These are phyloP conservation scores for Penicillium steckii DNA, from an alignment of 495 filamentous ascomycete genomes.

Conservation along the genomic window DNA sequence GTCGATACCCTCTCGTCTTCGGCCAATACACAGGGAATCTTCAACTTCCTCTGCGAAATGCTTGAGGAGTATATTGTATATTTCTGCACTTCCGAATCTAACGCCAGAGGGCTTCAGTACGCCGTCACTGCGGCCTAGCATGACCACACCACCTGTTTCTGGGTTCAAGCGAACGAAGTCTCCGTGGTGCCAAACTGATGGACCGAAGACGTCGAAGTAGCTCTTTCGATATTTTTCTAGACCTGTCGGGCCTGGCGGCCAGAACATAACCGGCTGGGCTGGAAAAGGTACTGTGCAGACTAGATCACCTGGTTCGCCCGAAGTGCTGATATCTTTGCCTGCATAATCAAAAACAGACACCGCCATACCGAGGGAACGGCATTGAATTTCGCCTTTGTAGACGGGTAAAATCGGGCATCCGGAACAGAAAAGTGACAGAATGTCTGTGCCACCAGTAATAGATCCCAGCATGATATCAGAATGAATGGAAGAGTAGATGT, in stretches of 20 bases:
- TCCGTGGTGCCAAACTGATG: slow-evolving; percentile 85
- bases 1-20: slow-evolving; percentile 65
- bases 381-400: slow-evolving; percentile 85
- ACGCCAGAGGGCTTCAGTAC: slow-evolving; percentile 88
- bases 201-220: slow-evolving; percentile 82
- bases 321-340: slow-evolving; percentile 44
- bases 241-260: slow-evolving; percentile 63
- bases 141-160: slow-evolving; percentile 70
- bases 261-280: slow-evolving; percentile 87
- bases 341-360: slow-evolving; percentile 72
- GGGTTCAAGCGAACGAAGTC: slow-evolving; percentile 83
- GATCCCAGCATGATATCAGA: slow-evolving; percentile 73
- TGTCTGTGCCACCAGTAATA: slow-evolving; percentile 89
- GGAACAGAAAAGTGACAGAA: slow-evolving; percentile 89
- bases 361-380: slow-evolving; percentile 86
- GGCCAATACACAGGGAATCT: slow-evolving; percentile 82
- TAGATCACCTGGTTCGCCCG: slow-evolving; percentile 80
- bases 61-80: slow-evolving; percentile 85
- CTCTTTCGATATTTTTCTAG: slow-evolving; percentile 70
- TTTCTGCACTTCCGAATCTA: slow-evolving; percentile 84
- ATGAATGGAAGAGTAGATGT: slow-evolving; percentile 80
- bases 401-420: slow-evolving; percentile 86
- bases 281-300: slow-evolving; percentile 87
- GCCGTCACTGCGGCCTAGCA: slow-evolving; percentile 88
- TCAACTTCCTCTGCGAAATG: slow-evolving; percentile 75